Evolutionary conservation across 208 protist genomes (phyloP).

Genomic region (Leishmania guyanensis): DNA sequence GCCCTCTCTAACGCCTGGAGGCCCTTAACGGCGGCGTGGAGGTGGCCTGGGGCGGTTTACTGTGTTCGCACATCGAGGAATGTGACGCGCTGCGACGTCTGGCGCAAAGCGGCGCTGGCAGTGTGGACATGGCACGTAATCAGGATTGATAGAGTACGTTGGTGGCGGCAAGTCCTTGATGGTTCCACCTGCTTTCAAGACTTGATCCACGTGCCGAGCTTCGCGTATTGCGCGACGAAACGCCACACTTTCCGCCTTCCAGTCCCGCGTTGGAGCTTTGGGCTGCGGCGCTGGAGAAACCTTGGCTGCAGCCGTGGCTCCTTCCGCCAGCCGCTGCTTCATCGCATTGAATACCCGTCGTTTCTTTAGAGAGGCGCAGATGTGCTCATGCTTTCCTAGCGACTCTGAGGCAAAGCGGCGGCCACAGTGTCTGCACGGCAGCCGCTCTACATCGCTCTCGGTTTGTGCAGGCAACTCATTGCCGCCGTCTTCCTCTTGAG

Average conservation of each 20-base stretch:
- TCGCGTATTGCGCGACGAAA: conserved; percentile 80
- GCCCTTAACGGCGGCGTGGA: conserved; percentile 47
- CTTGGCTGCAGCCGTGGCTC: not conserved
- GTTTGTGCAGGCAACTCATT: not conserved
- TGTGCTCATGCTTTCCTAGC: conserved; percentile 66
- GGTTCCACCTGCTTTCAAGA: conserved; percentile 76
- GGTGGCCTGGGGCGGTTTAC: conserved; percentile 86
- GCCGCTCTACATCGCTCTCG: conserved; percentile 19
- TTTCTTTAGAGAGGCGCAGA: conserved; percentile 62
- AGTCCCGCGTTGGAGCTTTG: conserved; percentile 66
- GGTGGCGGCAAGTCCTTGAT: conserved; percentile 82
- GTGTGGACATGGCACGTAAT: conserved; percentile 88
- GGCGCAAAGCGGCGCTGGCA: conserved; percentile 85
- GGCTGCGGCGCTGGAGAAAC: not conserved
- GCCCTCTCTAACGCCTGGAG: too few species aligned
- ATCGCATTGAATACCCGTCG: conserved; percentile 80
- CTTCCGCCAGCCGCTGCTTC: conserved; percentile 55
- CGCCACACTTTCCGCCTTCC: conserved; percentile 79
- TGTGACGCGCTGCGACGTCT: conserved; percentile 84
- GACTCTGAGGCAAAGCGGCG: conserved; percentile 75
- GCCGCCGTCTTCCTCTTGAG: not conserved
- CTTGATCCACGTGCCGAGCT: conserved; percentile 74
- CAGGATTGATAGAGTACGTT: conserved; percentile 83
- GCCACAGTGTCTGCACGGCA: conserved; percentile 75
- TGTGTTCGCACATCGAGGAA: conserved; percentile 83